phyloP scores from a whole-genome alignment of 2,329 filamentous ascomycete genomes.

The Sclerotinia subarctica region DNA sequence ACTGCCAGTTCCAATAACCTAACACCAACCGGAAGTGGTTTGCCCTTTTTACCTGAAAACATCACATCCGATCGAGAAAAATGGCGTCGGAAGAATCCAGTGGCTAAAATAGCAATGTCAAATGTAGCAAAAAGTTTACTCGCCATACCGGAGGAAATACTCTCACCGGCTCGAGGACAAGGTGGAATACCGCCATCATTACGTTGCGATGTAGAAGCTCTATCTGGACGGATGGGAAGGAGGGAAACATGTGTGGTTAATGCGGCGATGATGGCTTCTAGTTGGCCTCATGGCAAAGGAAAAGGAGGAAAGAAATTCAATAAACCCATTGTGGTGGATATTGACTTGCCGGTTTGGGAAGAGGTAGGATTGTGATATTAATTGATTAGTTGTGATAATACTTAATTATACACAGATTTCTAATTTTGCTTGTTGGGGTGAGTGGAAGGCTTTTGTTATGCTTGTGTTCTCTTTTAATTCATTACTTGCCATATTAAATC shows the following conservation, averaged over 20 bases:
- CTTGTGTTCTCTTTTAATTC: too few species aligned
- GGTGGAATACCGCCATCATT: slow-evolving; percentile 44
- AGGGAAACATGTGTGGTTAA: slow-evolving; percentile 76
- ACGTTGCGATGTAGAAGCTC: slow-evolving; percentile 43
- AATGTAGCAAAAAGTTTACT: slow-evolving; percentile 21
- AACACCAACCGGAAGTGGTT: background rate
- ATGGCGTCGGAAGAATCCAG: background rate
- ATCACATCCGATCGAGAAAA: background rate
- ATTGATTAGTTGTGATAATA: background rate
- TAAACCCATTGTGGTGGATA: slow-evolving; percentile 79
- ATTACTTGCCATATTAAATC: too few species aligned
- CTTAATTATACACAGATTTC: background rate
- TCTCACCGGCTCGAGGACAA: slow-evolving; percentile 38
- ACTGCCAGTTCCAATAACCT: slow-evolving; percentile 1
- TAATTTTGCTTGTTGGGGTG: background rate
- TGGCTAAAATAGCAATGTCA: slow-evolving; percentile 21
- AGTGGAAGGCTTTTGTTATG: too few species aligned
- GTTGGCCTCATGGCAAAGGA: slow-evolving; percentile 54
- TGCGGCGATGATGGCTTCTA: slow-evolving; percentile 68
- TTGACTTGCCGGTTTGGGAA: slow-evolving; percentile 63
- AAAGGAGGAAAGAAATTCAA: slow-evolving; percentile 63
- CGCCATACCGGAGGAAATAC: slow-evolving; percentile 22
- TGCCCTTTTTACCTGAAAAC: background rate
- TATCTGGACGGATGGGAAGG: slow-evolving; percentile 40
- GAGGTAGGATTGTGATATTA: background rate